A percentile compares a stretch with the other conserved stretches of the same genome.
phyloP scores from a whole-genome alignment of 2,329 filamentous ascomycete genomes.

The Calonectria naviculata region DNA sequence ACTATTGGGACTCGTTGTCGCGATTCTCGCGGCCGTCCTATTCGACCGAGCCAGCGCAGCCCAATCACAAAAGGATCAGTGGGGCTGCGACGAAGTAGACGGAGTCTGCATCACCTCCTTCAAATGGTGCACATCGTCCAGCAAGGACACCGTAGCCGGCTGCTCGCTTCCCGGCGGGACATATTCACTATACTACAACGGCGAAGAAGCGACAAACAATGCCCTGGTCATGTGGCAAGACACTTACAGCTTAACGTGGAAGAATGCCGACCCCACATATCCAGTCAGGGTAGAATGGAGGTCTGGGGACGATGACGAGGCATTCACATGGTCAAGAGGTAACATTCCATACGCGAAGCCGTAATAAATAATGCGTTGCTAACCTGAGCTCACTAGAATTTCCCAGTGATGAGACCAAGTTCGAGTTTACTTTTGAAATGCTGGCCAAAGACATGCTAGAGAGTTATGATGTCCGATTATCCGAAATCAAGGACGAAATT shows the following conservation, averaged over 20 bases:
- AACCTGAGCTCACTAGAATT: conserved; percentile 14
- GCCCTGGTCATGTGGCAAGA: conserved; percentile 30
- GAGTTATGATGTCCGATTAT: conserved; percentile 22
- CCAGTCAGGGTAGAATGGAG: conserved; percentile 2
- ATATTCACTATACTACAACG: conserved; percentile 13
- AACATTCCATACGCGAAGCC: not conserved
- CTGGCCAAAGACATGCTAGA: conserved; percentile 26
- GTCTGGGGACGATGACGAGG: not conserved
- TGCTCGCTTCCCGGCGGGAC: conserved; percentile 22
- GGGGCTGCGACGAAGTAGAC: conserved; percentile 26
- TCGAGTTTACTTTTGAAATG: conserved; percentile 29
- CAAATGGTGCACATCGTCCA: conserved; percentile 30
- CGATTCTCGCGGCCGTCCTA: not conserved
- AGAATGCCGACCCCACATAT: conserved; percentile 26
- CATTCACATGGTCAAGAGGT: conserved; percentile 8
- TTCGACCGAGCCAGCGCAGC: conserved; percentile 6
- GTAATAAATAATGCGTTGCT: not conserved
- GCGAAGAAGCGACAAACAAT: conserved; percentile 14
- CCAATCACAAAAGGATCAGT: conserved; percentile 23
- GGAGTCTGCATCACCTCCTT: conserved; percentile 32
- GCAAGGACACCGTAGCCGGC: conserved; percentile 16
- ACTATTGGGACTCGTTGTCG: conserved; percentile 9
- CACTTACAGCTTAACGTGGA: conserved; percentile 28
- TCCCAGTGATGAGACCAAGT: conserved; percentile 20
- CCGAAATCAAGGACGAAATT: conserved; percentile 25